Base-by-base conservation (phyloP, 192 early-diverging fungal genomes). In the Backusella tuberculispora region DNA sequence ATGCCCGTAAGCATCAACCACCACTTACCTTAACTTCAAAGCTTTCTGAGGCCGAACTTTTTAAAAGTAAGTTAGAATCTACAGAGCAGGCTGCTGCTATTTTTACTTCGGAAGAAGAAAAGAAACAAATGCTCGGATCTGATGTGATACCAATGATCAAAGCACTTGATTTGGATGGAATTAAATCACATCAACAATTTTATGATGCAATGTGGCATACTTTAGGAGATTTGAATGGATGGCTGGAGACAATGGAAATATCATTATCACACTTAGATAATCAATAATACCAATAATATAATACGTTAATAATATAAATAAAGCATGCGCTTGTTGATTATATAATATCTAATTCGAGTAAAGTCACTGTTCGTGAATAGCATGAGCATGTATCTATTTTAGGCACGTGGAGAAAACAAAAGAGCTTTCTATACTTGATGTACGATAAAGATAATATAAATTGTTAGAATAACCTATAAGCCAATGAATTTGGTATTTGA, bases 141-240 rank as follows among this genome's bases (percentile, higher is more conserved):
- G 68, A 69, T 34, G 24, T 14, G 9, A 45, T 69, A 17, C 68
- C 68, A 0, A 24, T 29, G 12, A 69, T 69, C 2, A 24, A 43
- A 17, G 44, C 68, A 46, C 68, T 69, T 6, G 44, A 69, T 9
- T 21, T 69, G 45, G 68, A 69, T 29, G 43, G 68, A 0, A 46
- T 69, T 29, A 69, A 47, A 69, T 45, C 68, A 0, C 68, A 45
- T 15, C 68, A 69, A 34, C 68, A 69, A 7, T 69, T 69, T 17
- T 69, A 69, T 47, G 68, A 69, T 45, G 43, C 68, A 26, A 69
- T 69, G 43, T 69, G 68, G 68, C 6, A 43, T 6, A 69, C 68
- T 29, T 29, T 69, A 3, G 68, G 68, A 26, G 68, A 69, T 46
- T 69, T 69, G 26, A 69, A 47, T 47, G 68, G 68, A 8, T 69